These are phyloP conservation scores for Rubus idaeus DNA, from an alignment of 306 rosid genomes.

Conservation along the genomic window DNA sequence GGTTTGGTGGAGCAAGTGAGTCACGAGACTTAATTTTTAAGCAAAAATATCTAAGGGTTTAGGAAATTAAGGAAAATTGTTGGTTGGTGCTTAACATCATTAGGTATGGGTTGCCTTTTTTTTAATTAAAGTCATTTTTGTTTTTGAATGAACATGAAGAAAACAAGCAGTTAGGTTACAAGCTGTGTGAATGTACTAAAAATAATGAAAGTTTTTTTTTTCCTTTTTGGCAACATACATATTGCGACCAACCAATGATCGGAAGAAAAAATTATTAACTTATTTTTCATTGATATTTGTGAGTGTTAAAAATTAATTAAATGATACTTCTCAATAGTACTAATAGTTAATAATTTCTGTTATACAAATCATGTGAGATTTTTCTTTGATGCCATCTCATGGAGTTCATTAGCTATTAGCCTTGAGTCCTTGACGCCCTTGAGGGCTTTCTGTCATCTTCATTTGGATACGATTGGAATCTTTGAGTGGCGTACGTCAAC, in stretches of 20 bases:
- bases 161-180: background rate
- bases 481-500: background rate
- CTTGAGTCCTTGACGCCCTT: background rate
- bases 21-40: conserved; percentile 55
- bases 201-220: background rate
- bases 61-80: conserved; percentile 36
- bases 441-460: conserved; percentile 6
- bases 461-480: conserved; percentile 13
- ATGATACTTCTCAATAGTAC: too few relatives aligned
- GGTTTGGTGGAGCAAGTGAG: conserved; percentile 59
- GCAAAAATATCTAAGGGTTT: conserved; percentile 30
- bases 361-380: too few relatives aligned
- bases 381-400: background rate
- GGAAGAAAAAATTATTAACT: too few relatives aligned
- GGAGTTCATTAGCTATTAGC: background rate
- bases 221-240: background rate
- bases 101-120: conserved; percentile 40
- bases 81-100: conserved; percentile 60
- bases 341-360: too few relatives aligned
- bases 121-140: conserved; percentile 10
- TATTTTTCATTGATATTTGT: too few relatives aligned
- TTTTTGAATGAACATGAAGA: conserved; percentile 5
- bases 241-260: background rate
- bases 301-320: too few relatives aligned
- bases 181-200: background rate